A percentile compares a stretch with the other conserved stretches of the same genome.
These are phyloP conservation scores for Heterobasidion occidentale DNA, from an alignment of 1,284 basidiomycete species.

Conservation along the genomic window DNA sequence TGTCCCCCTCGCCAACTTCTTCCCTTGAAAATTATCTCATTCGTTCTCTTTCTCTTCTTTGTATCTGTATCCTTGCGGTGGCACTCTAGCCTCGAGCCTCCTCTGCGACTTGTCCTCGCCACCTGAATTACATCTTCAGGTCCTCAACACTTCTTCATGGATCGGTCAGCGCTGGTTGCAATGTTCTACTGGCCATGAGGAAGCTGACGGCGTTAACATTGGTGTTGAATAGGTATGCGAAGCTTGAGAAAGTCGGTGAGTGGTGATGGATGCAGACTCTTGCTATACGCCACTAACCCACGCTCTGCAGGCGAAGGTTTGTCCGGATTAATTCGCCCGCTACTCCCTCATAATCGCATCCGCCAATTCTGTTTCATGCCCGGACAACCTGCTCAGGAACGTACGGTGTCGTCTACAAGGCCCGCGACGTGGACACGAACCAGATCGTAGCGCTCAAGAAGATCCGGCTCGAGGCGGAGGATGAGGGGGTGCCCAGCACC, in stretches of 20 bases:
- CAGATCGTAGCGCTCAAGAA: constrained; percentile 93
- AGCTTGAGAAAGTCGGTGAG: constrained; percentile 71
- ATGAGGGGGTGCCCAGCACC: constrained; percentile 95
- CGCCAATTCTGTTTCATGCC: constrained; percentile 5
- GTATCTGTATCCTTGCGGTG: background rate
- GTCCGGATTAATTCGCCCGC: constrained; percentile 5
- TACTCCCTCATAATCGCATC: background rate
- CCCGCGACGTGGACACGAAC: constrained; percentile 67
- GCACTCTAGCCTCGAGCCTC: background rate
- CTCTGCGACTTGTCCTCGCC: background rate
- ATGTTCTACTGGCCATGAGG: constrained; percentile 5
- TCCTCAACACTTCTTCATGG: constrained; percentile 21
- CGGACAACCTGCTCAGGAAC: constrained; percentile 57
- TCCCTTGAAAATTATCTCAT: background rate
- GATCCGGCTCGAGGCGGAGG: constrained; percentile 96
- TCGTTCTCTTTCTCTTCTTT: background rate
- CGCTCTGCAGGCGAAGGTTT: constrained; percentile 21
- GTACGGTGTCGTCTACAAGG: constrained; percentile 98
- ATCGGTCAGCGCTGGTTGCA: constrained; percentile 26
- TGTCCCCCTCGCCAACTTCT: background rate
- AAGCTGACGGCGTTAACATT: background rate
- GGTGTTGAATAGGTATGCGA: constrained; percentile 44
- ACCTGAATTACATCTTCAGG: background rate
- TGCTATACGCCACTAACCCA: background rate
- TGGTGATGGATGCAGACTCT: constrained; percentile 14